Conservation (phyloP, 306 rosid genomes). For the Glycine latifolia region DNA sequence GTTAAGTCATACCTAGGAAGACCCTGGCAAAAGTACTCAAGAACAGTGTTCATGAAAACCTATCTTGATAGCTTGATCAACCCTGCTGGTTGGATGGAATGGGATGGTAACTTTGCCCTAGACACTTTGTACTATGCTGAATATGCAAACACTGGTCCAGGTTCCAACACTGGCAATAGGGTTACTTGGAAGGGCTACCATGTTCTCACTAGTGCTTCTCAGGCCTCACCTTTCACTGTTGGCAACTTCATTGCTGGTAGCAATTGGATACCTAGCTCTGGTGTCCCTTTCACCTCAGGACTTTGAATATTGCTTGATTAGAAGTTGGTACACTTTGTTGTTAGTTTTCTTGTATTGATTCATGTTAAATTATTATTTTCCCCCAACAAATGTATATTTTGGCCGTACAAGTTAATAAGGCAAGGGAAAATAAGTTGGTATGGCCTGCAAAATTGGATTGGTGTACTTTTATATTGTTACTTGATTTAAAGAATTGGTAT, state of each 20-base stretch:
- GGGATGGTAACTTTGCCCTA: constrained; percentile 76
- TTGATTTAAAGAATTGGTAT: constrained; percentile 6
- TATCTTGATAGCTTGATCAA: constrained; percentile 61
- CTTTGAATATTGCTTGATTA: constrained; percentile 43
- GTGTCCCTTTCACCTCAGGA: constrained; percentile 70
- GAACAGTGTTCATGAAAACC: constrained; percentile 73
- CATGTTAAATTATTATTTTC: neutral
- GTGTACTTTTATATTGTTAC: constrained; percentile 2
- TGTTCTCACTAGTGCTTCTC: constrained; percentile 68
- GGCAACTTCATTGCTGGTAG: constrained; percentile 67
- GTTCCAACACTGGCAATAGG: constrained; percentile 66
- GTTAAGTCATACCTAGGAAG: constrained; percentile 67
- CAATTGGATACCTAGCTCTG: constrained; percentile 68
- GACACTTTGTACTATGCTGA: constrained; percentile 71
- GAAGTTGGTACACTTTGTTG: neutral
- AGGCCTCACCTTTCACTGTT: constrained; percentile 72
- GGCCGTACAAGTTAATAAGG: constrained; percentile 19
- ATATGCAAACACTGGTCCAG: constrained; percentile 69
- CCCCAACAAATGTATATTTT: neutral
- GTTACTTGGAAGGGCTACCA: constrained; percentile 75
- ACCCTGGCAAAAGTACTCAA: constrained; percentile 74
- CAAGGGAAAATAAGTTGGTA: neutral
- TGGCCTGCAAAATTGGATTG: constrained; percentile 18
- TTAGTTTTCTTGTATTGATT: constrained; percentile 20
- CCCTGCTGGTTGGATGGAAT: constrained; percentile 77